Percentiles rank a stretch among this genome's conserved stretches.
Evolutionary conservation across 2,329 filamentous ascomycete genomes (phyloP).

Genomic region (Neurospora crassa): DNA sequence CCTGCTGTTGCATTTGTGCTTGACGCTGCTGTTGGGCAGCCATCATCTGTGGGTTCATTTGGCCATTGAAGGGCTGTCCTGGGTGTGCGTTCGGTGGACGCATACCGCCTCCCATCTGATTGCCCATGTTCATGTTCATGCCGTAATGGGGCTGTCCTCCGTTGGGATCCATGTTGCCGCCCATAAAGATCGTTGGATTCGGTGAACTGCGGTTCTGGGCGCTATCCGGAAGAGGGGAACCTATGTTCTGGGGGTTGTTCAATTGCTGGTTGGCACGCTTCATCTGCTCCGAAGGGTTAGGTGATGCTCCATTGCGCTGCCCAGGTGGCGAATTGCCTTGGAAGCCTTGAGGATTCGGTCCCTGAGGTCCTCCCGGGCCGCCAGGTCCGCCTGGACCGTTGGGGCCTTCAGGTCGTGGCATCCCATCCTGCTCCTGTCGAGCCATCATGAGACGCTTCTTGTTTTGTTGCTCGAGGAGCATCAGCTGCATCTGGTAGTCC

Average conservation of each 20-base stretch:
- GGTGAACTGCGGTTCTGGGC: constrained; percentile 57
- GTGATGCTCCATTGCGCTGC: constrained; percentile 60
- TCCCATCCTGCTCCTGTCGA: constrained; percentile 62
- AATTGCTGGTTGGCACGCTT: constrained; percentile 70
- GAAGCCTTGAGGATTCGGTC: constrained; percentile 54
- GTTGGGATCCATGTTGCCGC: constrained; percentile 53
- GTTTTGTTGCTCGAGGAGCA: constrained; percentile 79
- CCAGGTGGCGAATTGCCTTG: constrained; percentile 62
- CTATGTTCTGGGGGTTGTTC: constrained; percentile 52
- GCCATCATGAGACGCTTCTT: constrained; percentile 82
- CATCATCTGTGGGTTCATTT: constrained; percentile 55
- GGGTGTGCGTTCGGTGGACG: constrained; percentile 62
- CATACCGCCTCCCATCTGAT: constrained; percentile 55
- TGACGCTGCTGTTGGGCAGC: constrained; percentile 30
- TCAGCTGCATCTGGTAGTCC: constrained; percentile 84
- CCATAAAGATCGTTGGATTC: constrained; percentile 52
- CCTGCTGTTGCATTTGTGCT: constrained; percentile 29
- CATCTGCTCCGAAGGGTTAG: constrained; percentile 70
- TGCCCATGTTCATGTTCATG: constrained; percentile 43
- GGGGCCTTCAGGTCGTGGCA: constrained; percentile 41
- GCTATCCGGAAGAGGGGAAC: constrained; percentile 63
- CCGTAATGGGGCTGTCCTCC: constrained; percentile 41
- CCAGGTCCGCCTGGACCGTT: constrained; percentile 44
- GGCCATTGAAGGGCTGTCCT: constrained; percentile 42
- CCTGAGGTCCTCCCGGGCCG: constrained; percentile 34